Conservation (phyloP, 23 red algal species). For the Gracilaria gracilis region DNA sequence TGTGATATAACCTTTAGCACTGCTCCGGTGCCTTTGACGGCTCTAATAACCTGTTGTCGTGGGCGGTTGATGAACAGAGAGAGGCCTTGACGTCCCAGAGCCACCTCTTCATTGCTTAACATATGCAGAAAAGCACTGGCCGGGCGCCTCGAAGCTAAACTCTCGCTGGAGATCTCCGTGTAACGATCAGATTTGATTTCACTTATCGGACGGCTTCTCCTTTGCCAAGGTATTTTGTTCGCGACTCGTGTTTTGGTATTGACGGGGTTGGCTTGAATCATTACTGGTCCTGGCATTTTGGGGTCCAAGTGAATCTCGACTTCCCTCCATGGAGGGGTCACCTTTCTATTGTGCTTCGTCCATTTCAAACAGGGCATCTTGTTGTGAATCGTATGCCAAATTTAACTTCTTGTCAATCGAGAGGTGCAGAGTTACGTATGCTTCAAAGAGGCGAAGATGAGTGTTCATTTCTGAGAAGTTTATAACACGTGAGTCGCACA, state of each 20-base stretch:
- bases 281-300: background rate
- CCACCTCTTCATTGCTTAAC: conserved; percentile 67
- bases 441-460: conserved; percentile 81
- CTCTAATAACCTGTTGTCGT: conserved; percentile 74
- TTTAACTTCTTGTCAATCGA: conserved; percentile 76
- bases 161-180: conserved; percentile 13
- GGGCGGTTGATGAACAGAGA: conserved; percentile 70
- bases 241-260: background rate
- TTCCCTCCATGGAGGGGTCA: background rate
- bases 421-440: conserved; percentile 71
- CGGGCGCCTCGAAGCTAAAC: conserved; percentile 35
- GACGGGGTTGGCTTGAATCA: background rate
- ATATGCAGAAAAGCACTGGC: conserved; percentile 75
- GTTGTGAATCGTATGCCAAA: conserved; percentile 43
- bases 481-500: conserved; percentile 52
- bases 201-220: conserved; percentile 19
- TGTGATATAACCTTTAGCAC: conserved; percentile 42
- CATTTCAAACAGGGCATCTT: background rate
- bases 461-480: conserved; percentile 74
- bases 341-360: background rate
- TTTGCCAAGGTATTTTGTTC: background rate
- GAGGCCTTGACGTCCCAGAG: conserved; percentile 66
- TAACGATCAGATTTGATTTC: conserved; percentile 50
- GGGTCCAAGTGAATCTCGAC: background rate
- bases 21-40: conserved; percentile 71